Percentiles rank a stretch among this genome's conserved stretches.
phyloP scores from a whole-genome alignment of 2,329 filamentous ascomycete genomes.

The Phaeomoniella chlamydospora region DNA sequence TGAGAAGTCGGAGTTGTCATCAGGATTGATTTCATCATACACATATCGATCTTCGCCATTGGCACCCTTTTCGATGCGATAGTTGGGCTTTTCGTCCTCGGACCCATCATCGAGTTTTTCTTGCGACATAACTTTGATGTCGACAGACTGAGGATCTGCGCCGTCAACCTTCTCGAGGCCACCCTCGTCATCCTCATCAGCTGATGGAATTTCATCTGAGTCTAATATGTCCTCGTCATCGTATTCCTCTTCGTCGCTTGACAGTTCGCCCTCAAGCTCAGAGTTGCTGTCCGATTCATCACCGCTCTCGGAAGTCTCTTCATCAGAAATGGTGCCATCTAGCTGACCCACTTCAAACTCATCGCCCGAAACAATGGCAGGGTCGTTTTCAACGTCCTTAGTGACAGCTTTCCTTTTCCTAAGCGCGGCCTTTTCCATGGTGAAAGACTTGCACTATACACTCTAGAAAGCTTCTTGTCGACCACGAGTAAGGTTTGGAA shows the following conservation, averaged over 20 bases:
- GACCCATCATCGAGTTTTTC: conserved; percentile 13
- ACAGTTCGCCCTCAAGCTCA: conserved; percentile 28
- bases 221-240: conserved; percentile 31
- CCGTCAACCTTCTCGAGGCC: conserved; percentile 2
- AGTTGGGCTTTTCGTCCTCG: conserved; percentile 34
- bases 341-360: conserved; percentile 36
- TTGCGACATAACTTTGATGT: not conserved
- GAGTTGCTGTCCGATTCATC: conserved; percentile 45
- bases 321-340: conserved; percentile 26
- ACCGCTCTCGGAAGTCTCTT: conserved; percentile 22
- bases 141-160: conserved; percentile 1
- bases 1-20: conserved; percentile 91
- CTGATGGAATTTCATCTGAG: conserved; percentile 35
- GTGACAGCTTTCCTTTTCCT: conserved; percentile 54
- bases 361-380: conserved; percentile 42
- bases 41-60: conserved; percentile 84
- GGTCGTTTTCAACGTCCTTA: conserved; percentile 33
- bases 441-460: conserved; percentile 13
- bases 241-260: conserved; percentile 29
- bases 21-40: conserved; percentile 84
- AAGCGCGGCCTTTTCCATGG: conserved; percentile 12
- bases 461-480: no score
- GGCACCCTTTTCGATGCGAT: conserved; percentile 59
- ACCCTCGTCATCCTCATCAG: conserved; percentile 20
- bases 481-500: no score